These are phyloP conservation scores for Globisporangium radiosum DNA, from an alignment of 352 stramenopile species.

Conservation along the genomic window DNA sequence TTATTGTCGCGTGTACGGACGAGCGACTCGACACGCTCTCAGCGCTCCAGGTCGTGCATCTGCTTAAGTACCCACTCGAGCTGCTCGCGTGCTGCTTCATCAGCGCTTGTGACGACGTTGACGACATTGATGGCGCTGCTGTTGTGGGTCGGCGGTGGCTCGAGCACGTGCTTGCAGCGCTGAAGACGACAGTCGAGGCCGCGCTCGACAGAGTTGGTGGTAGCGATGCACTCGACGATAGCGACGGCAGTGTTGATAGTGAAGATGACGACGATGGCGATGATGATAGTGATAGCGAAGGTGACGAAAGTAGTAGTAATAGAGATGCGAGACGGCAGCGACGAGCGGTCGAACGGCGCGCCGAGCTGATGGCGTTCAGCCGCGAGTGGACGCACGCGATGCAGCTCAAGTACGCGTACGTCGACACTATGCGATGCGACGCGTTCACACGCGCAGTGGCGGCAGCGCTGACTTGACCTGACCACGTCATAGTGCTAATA, in stretches of 20 bases:
- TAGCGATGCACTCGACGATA: background rate
- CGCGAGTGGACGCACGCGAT: constrained; percentile 31
- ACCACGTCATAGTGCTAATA: no score
- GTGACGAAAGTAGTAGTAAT: background rate
- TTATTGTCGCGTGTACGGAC: constrained; percentile 12
- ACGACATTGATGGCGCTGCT: background rate
- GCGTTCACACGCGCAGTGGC: constrained; percentile 8
- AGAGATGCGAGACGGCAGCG: background rate
- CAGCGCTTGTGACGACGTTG: constrained; percentile 1
- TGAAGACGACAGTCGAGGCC: background rate
- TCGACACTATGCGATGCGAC: constrained; percentile 22
- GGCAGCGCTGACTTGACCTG: background rate
- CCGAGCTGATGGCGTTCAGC: constrained; percentile 8
- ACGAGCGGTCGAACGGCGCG: background rate
- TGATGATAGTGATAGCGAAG: background rate
- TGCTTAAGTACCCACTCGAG: constrained; percentile 41
- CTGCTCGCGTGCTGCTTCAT: constrained; percentile 30
- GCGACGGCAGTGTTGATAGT: constrained; percentile 1
- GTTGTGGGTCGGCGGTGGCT: background rate
- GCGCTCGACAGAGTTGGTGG: no score
- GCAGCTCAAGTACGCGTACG: constrained; percentile 43
- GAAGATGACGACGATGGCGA: background rate
- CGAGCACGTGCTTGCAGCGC: constrained; percentile 4
- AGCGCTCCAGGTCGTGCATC: constrained; percentile 17
- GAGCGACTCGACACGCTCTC: constrained; percentile 14